Conservation (phyloP, 2,329 filamentous ascomycete genomes). For the Sphaerostilbella broomeana region DNA sequence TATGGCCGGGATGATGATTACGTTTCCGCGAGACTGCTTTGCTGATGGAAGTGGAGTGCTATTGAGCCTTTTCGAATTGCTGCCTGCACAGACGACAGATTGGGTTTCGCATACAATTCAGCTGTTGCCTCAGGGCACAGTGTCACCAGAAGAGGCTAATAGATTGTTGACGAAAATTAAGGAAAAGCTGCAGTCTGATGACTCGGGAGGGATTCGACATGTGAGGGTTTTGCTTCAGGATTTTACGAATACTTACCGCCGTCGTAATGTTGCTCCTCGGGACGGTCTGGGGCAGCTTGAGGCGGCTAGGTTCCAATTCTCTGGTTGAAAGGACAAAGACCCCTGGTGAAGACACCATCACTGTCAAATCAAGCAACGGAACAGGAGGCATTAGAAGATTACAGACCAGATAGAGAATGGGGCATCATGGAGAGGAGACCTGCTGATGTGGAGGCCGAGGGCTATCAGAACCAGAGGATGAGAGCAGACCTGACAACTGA, state of each 20-base stretch:
- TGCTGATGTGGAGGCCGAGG: no score
- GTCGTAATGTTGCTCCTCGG: conserved; percentile 89
- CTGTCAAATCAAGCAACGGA: no score
- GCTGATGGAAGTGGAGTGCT: conserved; percentile 91
- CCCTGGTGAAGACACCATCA: no score
- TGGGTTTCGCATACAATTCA: conserved; percentile 83
- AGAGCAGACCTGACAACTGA: no score
- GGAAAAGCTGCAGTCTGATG: conserved; percentile 64
- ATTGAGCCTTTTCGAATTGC: conserved; percentile 78
- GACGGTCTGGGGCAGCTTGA: conserved; percentile 86
- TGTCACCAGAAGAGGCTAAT: conserved; percentile 74
- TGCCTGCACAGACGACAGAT: conserved; percentile 68
- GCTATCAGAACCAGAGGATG: no score
- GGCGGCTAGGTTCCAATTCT: conserved; percentile 79
- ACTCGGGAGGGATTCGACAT: conserved; percentile 57
- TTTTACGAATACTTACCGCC: conserved; percentile 90
- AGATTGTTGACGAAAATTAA: conserved; percentile 74
- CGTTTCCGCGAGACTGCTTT: conserved; percentile 92
- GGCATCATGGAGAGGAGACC: no score
- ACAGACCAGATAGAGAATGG: no score
- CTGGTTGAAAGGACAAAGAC: conserved; percentile 27
- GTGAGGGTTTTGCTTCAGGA: conserved; percentile 85
- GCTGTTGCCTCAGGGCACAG: conserved; percentile 74
- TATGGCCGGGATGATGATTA: conserved; percentile 98
- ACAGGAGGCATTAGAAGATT: no score